A percentile compares a stretch with the other conserved stretches of the same genome.
These are phyloP conservation scores for Candida dubliniensis DNA, from an alignment of 1,139 yeast genomes.

Conservation along the genomic window DNA sequence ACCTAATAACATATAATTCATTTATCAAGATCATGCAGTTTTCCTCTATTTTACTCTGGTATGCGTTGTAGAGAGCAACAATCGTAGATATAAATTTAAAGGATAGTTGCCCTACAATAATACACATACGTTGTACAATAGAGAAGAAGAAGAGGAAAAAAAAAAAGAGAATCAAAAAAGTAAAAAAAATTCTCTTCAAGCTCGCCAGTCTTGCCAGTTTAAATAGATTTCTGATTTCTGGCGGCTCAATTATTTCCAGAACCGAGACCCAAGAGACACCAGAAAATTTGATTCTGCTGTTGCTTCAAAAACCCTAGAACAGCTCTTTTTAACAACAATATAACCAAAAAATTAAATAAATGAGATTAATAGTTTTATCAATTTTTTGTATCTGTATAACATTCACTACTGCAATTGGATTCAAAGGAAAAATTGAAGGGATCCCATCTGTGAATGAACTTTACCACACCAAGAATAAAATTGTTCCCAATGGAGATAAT, in stretches of 20 bases:
- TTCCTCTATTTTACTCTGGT: slow-evolving; percentile 43
- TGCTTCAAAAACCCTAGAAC: not conserved
- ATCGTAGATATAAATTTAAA: slow-evolving; percentile 28
- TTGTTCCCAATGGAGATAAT: slow-evolving; percentile 37
- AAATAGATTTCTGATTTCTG: too few species aligned
- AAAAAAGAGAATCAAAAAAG: slow-evolving; percentile 8
- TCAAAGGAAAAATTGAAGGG: slow-evolving; percentile 21
- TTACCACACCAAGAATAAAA: slow-evolving; percentile 18
- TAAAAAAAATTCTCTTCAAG: slow-evolving; percentile 2
- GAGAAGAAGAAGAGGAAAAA: slow-evolving; percentile 19
- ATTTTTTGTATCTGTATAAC: not conserved
- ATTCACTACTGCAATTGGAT: slow-evolving; percentile 14
- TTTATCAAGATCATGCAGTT: slow-evolving; percentile 5
- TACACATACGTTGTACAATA: slow-evolving; percentile 53
- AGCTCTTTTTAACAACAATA: not conserved
- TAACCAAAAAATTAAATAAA: not conserved
- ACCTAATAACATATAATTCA: not conserved
- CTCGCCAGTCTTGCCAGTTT: not conserved
- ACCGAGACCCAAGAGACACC: too few species aligned
- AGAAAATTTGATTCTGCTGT: slow-evolving; percentile 6
- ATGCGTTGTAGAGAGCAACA: slow-evolving; percentile 56
- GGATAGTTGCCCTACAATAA: slow-evolving; percentile 50
- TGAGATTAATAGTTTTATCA: not conserved
- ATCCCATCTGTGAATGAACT: slow-evolving; percentile 28
- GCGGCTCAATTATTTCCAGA: not conserved